phyloP scores from a whole-genome alignment of 2,329 filamentous ascomycete genomes.

The Pseudogymnoascus sp. region DNA sequence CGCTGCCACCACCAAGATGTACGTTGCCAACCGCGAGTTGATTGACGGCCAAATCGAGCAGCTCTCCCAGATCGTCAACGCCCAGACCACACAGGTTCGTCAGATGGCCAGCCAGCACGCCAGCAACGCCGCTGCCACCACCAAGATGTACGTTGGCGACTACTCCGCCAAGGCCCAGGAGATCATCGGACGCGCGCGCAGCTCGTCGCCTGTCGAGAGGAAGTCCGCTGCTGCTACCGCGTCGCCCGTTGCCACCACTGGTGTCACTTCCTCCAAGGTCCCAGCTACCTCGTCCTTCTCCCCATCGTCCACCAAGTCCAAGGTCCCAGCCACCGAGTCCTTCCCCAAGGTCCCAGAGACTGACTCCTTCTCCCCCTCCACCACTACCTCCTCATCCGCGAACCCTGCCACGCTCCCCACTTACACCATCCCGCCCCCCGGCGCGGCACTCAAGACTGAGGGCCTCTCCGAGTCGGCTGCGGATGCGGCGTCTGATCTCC shows the following conservation, averaged over 20 bases:
- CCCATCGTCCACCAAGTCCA: not conserved
- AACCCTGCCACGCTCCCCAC: not conserved
- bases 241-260: not conserved
- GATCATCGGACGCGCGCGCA: slow-evolving; percentile 43
- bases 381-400: not conserved
- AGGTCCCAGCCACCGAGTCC: not conserved
- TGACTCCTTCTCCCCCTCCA: not conserved
- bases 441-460: not conserved
- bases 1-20: slow-evolving; percentile 56
- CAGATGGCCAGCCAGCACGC: slow-evolving; percentile 56
- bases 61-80: slow-evolving; percentile 48
- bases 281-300: not conserved
- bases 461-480: not conserved
- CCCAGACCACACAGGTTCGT: slow-evolving; percentile 56
- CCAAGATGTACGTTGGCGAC: slow-evolving; percentile 61
- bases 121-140: slow-evolving; percentile 50
- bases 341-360: not conserved
- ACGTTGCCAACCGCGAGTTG: slow-evolving; percentile 59
- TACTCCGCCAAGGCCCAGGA: slow-evolving; percentile 61
- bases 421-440: not conserved
- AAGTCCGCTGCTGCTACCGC: slow-evolving; percentile 4
- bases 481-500: not conserved
- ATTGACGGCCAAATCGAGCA: slow-evolving; percentile 56
- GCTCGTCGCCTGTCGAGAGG: slow-evolving; percentile 20
- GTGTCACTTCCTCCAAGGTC: not conserved